Conservation (phyloP, 257 asterid species). For the Echites panduratus region DNA sequence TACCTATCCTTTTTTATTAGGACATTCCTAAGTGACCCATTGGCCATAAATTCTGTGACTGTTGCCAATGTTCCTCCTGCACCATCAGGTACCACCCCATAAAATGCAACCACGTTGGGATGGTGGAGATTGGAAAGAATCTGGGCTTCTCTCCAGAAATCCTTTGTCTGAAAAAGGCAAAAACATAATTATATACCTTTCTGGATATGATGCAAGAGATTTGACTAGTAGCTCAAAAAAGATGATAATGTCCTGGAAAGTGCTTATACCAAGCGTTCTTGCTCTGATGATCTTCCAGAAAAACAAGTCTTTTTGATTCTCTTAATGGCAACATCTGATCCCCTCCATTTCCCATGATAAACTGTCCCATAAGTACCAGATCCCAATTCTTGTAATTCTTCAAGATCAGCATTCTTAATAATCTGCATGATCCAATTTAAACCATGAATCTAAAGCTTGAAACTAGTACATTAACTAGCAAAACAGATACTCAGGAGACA, state of each 20-base stretch:
- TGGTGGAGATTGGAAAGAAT: slow-evolving; percentile 70
- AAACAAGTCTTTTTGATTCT: slow-evolving; percentile 58
- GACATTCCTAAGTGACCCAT: slow-evolving; percentile 65
- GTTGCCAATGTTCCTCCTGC: slow-evolving; percentile 75
- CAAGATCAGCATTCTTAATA: slow-evolving; percentile 73
- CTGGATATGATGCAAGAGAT: slow-evolving; percentile 12
- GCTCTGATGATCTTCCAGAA: slow-evolving; percentile 63
- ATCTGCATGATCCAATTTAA: slow-evolving; percentile 32
- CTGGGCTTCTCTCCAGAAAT: slow-evolving; percentile 76
- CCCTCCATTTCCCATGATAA: slow-evolving; percentile 78
- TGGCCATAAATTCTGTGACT: slow-evolving; percentile 68
- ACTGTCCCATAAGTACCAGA: slow-evolving; percentile 84
- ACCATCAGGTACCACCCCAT: slow-evolving; percentile 84
- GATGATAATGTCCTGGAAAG: background rate
- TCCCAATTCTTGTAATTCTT: slow-evolving; percentile 71
- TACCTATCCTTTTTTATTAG: slow-evolving; percentile 60
- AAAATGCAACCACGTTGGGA: slow-evolving; percentile 78
- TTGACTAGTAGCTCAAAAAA: slow-evolving; percentile 4
- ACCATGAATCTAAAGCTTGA: background rate
- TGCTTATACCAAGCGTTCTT: slow-evolving; percentile 53
- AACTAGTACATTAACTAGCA: too few species aligned
- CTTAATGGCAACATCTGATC: slow-evolving; percentile 79
- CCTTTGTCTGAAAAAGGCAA: slow-evolving; percentile 41
- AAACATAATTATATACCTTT: slow-evolving; percentile 7
- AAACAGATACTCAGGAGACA: too few species aligned